Percentiles rank a stretch among this genome's conserved stretches.
Conservation (phyloP, 192 early-diverging fungal species). For the Neocallimastix lanati region DNA sequence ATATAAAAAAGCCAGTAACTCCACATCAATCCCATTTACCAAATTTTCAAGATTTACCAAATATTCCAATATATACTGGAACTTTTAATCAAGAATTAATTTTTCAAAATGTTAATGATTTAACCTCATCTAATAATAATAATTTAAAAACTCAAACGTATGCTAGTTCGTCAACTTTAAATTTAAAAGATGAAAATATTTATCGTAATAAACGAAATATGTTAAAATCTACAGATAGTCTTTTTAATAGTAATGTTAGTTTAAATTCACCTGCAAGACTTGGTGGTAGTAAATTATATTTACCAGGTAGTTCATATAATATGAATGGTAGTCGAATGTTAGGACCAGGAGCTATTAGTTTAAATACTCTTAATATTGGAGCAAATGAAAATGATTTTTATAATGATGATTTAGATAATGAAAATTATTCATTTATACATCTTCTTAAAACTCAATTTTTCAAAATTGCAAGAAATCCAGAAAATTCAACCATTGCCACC, state of each 20-base stretch:
- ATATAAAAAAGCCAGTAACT: not conserved
- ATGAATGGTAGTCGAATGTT: not conserved
- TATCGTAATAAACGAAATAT: not conserved
- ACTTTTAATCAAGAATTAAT: not conserved
- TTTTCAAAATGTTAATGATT: not conserved
- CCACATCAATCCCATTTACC: not conserved
- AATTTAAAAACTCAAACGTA: not conserved
- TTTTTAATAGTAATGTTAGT: not conserved
- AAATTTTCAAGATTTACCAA: not conserved
- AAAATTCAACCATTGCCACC: not conserved
- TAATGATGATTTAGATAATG: not conserved
- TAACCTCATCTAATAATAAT: not conserved
- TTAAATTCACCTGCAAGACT: not conserved
- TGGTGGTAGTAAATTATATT: not conserved
- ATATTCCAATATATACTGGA: not conserved
- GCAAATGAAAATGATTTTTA: not conserved
- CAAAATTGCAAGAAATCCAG: not conserved
- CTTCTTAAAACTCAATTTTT: not conserved
- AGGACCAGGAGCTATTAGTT: not conserved
- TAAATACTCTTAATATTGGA: not conserved
- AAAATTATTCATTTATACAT: not conserved
- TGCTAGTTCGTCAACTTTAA: not conserved
- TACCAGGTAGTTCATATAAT: not conserved
- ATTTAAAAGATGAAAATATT: not conserved
- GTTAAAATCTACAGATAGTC: not conserved